Evolutionary conservation across 108 stramenopile species (phyloP).

Genomic region (Schizochytrium sp.): DNA sequence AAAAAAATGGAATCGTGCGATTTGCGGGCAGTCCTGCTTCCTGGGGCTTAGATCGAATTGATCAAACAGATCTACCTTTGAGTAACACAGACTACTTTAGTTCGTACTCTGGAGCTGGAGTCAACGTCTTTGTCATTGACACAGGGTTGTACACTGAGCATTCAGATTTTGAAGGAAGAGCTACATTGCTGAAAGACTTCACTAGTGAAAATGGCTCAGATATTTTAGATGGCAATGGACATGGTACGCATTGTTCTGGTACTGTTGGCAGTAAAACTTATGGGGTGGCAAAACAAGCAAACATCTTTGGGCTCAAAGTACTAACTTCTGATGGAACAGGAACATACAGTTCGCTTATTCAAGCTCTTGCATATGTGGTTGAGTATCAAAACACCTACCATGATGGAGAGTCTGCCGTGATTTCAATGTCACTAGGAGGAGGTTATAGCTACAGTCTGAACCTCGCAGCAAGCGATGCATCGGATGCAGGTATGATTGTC

Average conservation of each 20-base stretch:
- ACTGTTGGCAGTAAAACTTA: conserved; percentile 24
- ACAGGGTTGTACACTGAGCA: background rate
- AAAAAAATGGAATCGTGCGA: background rate
- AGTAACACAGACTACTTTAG: background rate
- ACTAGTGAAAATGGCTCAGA: too few relatives aligned
- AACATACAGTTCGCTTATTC: background rate
- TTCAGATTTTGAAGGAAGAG: background rate
- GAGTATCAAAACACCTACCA: background rate
- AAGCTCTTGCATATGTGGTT: background rate
- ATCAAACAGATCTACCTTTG: conserved; percentile 32
- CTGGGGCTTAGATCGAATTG: conserved; percentile 56
- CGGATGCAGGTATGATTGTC: background rate
- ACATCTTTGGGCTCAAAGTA: conserved; percentile 15
- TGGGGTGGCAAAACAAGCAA: conserved; percentile 33
- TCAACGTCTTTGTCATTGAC: conserved; percentile 21
- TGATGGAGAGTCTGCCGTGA: background rate
- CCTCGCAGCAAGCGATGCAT: background rate
- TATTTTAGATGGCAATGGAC: background rate
- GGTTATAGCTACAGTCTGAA: background rate
- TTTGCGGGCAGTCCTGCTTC: background rate
- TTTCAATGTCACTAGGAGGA: conserved; percentile 59
- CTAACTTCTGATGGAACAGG: background rate
- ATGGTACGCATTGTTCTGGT: conserved; percentile 60
- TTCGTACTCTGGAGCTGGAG: conserved; percentile 4
- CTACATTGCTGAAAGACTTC: background rate